Conservation (phyloP, 305 asterid genomes). For the Fraxinus floribunda region DNA sequence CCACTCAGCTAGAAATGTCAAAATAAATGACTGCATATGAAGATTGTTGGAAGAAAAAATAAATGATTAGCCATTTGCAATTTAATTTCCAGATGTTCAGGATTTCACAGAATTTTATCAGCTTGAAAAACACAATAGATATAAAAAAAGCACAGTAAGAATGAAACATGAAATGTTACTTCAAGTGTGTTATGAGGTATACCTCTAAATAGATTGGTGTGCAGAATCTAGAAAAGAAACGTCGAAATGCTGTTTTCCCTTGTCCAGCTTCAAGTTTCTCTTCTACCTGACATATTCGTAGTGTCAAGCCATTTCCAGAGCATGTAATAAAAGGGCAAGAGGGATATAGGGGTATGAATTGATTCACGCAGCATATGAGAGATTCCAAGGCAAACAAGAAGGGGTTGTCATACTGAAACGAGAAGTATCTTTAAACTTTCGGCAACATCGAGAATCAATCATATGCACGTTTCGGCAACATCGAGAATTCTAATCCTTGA, state of each 20-base stretch:
- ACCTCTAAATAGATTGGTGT: conserved; percentile 79
- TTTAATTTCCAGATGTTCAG: conserved; percentile 16
- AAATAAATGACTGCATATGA: conserved; percentile 59
- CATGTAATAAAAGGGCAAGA: neutral
- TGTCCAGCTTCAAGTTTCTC: conserved; percentile 82
- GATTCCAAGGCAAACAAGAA: neutral
- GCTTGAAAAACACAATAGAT: neutral
- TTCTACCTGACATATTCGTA: conserved; percentile 49
- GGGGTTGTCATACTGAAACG: neutral
- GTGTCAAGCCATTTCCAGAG: neutral
- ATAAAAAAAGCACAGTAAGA: neutral
- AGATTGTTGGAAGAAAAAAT: conserved; percentile 10
- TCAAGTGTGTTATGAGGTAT: conserved; percentile 9
- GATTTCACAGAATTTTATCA: neutral
- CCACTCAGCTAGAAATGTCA: conserved; percentile 70
- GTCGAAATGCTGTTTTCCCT: conserved; percentile 62
- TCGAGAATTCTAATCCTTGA: neutral
- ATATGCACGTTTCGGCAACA: no score
- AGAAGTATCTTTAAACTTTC: neutral
- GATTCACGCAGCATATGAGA: neutral
- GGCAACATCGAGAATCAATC: neutral
- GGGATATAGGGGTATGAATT: neutral
- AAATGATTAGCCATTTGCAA: neutral
- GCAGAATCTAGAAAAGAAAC: conserved; percentile 67
- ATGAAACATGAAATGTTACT: neutral